phyloP scores from a whole-genome alignment of 768 basidiomycete species.

The Xerocomus brunneocitrinus region DNA sequence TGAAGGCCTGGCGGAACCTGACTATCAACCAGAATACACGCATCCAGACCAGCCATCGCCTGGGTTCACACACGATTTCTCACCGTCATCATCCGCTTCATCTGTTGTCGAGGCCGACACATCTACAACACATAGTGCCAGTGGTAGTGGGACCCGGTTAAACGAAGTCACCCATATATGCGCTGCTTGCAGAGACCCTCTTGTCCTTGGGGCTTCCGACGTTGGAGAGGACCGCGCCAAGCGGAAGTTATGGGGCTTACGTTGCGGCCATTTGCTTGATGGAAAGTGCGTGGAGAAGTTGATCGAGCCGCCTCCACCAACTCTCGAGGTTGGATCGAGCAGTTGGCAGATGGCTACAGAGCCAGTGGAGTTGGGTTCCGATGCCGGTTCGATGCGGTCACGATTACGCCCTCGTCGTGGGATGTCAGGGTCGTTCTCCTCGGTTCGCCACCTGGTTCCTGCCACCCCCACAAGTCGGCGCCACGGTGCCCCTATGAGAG shows the following conservation, averaged over 20 bases:
- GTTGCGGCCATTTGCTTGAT: slow-evolving; percentile 76
- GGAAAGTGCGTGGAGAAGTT: slow-evolving; percentile 66
- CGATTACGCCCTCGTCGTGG: slow-evolving; percentile 49
- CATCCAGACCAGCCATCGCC: slow-evolving; percentile 52
- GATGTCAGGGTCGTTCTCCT: slow-evolving; percentile 3
- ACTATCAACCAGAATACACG: slow-evolving; percentile 59
- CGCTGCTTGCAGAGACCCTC: slow-evolving; percentile 60
- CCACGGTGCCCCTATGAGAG: slow-evolving; percentile 1
- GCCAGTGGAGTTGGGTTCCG: slow-evolving; percentile 7
- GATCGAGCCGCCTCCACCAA: slow-evolving; percentile 39
- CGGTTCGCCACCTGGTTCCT: slow-evolving; percentile 3
- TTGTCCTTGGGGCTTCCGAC: slow-evolving; percentile 49
- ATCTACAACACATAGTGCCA: slow-evolving; percentile 16
- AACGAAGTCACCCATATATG: slow-evolving; percentile 54
- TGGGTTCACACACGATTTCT: slow-evolving; percentile 71
- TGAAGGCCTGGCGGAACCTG: slow-evolving; percentile 25
- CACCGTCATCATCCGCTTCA: slow-evolving; percentile 29
- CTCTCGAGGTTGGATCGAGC: slow-evolving; percentile 8
- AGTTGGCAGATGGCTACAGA: slow-evolving; percentile 14
- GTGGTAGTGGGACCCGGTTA: slow-evolving; percentile 23
- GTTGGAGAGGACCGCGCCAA: slow-evolving; percentile 43
- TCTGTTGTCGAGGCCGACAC: slow-evolving; percentile 39
- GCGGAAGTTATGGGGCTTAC: slow-evolving; percentile 61
- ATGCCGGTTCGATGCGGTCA: slow-evolving; percentile 46
- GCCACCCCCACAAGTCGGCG: slow-evolving; percentile 6